Evolutionary conservation across 805 yeast species (phyloP).

Genomic region (Kuraishia hungarica): DNA sequence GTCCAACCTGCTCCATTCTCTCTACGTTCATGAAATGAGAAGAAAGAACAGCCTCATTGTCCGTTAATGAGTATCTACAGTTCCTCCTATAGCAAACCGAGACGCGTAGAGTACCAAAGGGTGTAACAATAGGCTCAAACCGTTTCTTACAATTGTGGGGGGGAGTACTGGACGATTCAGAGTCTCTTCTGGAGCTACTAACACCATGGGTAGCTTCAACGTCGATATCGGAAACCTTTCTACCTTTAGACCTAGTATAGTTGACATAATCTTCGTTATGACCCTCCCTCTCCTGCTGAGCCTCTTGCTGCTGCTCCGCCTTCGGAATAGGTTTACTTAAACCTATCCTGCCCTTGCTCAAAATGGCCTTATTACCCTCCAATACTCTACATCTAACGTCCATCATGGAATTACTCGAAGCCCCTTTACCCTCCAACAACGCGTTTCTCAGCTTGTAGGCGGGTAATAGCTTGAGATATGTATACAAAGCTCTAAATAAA

Average conservation of each 20-base stretch:
- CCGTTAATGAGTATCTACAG: constrained; percentile 57
- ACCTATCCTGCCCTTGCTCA: constrained; percentile 80
- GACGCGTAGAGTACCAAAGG: constrained; percentile 62
- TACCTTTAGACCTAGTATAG: no score
- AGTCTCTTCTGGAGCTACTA: no score
- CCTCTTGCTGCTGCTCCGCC: constrained; percentile 10
- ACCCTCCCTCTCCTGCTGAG: no score
- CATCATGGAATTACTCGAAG: constrained; percentile 17
- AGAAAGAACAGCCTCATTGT: constrained; percentile 56
- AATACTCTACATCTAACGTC: constrained; percentile 51
- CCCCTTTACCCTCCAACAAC: constrained; percentile 25
- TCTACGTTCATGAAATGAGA: constrained; percentile 47
- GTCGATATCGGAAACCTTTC: no score
- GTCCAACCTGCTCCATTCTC: neutral
- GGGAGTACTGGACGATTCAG: neutral
- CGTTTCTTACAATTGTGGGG: constrained; percentile 45
- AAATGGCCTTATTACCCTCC: constrained; percentile 73
- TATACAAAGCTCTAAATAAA: constrained; percentile 64
- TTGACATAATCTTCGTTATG: neutral
- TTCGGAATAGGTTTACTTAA: constrained; percentile 42
- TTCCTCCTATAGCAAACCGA: constrained; percentile 77
- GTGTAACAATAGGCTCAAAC: constrained; percentile 66
- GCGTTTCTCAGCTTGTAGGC: constrained; percentile 47
- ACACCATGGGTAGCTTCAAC: no score
- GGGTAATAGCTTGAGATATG: constrained; percentile 63